Evolutionary conservation across 2,329 filamentous ascomycete genomes (phyloP).

Genomic region (Calonectria pseudoturangicola): DNA sequence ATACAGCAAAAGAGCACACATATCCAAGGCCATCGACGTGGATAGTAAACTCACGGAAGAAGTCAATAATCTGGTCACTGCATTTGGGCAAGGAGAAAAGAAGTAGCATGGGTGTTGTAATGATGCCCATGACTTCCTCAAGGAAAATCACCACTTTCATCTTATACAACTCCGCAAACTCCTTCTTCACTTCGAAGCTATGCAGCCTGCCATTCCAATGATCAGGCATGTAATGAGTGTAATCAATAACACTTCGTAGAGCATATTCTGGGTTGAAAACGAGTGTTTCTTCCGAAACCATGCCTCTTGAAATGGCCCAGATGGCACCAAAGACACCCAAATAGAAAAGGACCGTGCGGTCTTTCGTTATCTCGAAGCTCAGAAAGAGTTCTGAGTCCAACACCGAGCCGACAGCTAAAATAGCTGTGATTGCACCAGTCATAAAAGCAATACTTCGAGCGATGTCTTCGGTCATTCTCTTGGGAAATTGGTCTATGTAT

Average conservation of each 20-base stretch:
- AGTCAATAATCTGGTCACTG: conserved; percentile 95
- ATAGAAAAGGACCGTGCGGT: conserved; percentile 93
- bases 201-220: conserved; percentile 95
- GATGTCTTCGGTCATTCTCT: conserved; percentile 91
- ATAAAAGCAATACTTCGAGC: conserved; percentile 92
- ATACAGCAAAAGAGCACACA: conserved; percentile 97
- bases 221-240: conserved; percentile 92
- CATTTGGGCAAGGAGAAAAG: conserved; percentile 90
- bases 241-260: conserved; percentile 90
- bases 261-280: conserved; percentile 96
- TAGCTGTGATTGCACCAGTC: conserved; percentile 88
- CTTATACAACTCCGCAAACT: conserved; percentile 94
- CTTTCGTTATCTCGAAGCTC: conserved; percentile 91
- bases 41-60: conserved; percentile 97
- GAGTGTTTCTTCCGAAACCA: conserved; percentile 89
- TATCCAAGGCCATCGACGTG: conserved; percentile 97
- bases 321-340: conserved; percentile 87
- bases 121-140: conserved; percentile 93
- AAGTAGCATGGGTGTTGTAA: conserved; percentile 92
- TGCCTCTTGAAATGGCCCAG: conserved; percentile 88
- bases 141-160: conserved; percentile 93
- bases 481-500: conserved; percentile 97
- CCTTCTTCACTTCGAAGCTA: conserved; percentile 92
- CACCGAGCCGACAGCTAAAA: conserved; percentile 89
- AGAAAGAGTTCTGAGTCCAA: conserved; percentile 93